Base-by-base conservation (phyloP, 148 eudicot species). In the Persicaria maculosa region DNA sequence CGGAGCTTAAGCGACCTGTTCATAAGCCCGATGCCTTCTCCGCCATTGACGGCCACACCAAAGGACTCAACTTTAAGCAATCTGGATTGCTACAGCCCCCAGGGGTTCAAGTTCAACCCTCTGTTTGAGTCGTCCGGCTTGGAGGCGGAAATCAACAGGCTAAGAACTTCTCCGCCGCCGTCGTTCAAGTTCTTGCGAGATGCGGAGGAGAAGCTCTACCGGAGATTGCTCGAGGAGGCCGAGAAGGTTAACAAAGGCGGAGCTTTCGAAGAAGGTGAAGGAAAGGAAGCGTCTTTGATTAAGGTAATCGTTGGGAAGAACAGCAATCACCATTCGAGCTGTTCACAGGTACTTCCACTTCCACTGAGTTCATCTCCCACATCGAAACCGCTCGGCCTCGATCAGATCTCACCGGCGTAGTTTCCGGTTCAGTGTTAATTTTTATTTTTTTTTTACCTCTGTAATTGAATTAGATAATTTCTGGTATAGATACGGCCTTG, bases 121-220 rank as follows among this genome's bases (percentile, higher is more conserved):
- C 79, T 93, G n/a, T 91, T 93, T 82, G 98, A 93, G 71, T 85
- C 88, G 4, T 72, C 87, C 6, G 46, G 17, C 5, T 50, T 83
- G 0, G 97, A 93, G 47, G 82, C 88, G 3, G 98, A 89, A 50
- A 6, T 91, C 4, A 75, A 72, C 61, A 79, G 79, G 72, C 48
- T 89, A 71, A 83, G 86, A 58, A 82, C 91, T 53, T 93, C 98
- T 6, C 95, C 98, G 4, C 98, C 98, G 11, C 98, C 98, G 9
- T 88, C 85, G 73, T 93, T 93, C 72, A 91, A 91, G 86, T 93
- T 93, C 78, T 82, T 93, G 81, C 91, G 92, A 77, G 98, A 93
- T 79, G 98, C 97, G 12, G 98, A 93, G 77, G 97, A 93, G 85
- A 93, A 93, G 64, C 70, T 93, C 71, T 83, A 87, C 54, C 88